Evolutionary conservation across 306 rosid genomes (phyloP).

Genomic region (Abrus precatorius): DNA sequence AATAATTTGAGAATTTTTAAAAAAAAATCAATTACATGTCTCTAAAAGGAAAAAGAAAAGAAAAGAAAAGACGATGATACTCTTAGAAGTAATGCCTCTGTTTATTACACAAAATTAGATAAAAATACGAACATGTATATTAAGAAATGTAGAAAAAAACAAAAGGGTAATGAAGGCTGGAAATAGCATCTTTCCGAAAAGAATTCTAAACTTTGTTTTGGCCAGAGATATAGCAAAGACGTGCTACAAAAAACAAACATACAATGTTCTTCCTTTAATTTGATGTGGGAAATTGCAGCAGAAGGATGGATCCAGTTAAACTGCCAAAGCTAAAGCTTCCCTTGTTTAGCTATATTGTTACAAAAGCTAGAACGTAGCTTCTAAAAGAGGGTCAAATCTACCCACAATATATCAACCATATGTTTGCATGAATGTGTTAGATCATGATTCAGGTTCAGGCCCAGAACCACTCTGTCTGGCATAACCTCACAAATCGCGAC

Average conservation of each 20-base stretch:
- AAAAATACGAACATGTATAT: too few relatives aligned
- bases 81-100: too few relatives aligned
- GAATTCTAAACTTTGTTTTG: background rate
- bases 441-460: background rate
- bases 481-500: background rate
- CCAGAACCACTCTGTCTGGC: background rate
- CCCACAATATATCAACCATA: background rate
- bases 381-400: background rate
- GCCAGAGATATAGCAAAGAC: background rate
- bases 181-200: background rate
- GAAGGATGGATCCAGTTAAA: background rate
- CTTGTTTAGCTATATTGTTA: background rate
- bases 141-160: background rate
- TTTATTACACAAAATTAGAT: too few relatives aligned
- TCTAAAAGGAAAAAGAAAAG: too few relatives aligned
- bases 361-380: background rate
- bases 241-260: background rate
- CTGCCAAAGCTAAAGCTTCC: background rate
- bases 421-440: slow-evolving; percentile 7
- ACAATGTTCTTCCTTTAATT: background rate
- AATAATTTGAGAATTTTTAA: too few relatives aligned
- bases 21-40: too few relatives aligned
- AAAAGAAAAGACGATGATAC: too few relatives aligned
- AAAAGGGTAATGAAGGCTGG: background rate
- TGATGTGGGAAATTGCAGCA: background rate